Base-by-base conservation (phyloP, 768 basidiomycete genomes). In the Boletellus emodensis region DNA sequence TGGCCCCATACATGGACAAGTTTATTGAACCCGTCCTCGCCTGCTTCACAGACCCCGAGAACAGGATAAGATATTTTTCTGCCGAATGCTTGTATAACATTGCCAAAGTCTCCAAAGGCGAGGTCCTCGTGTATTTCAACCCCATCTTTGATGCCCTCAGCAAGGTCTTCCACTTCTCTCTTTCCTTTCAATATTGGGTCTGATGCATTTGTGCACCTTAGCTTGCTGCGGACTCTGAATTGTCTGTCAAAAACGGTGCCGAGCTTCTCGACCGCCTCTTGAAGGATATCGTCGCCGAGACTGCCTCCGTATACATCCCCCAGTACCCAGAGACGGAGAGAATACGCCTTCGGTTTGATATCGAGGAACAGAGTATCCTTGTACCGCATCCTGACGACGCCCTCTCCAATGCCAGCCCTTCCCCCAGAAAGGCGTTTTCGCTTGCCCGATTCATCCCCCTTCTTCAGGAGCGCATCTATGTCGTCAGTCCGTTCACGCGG, bases 71-170 rank as follows among this genome's bases (percentile, higher is more conserved):
- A 39, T 99, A 98, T 72, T 97, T 96, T 74, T 95, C 95, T 6
- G 94, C 93, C 22, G 96, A 99, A 66, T 95, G 94, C 63, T 72
- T 99, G 55, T 99, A 99, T 74, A 99, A 99, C 71, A 94, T 99
- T 56, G 91, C 90, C 24, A 92, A 94, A 69, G 94, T 96, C 14
- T 95, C 94, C 30, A 95, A 96, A 61, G 96, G 95, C 35, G 95
- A 97, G 68, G 86, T 98, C 30, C 73, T 99, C 50, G 83, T 97
- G 13, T 96, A 94, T 66, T 99, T 97, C 74, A 99, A 99, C 63
- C 93, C 94, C 50, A 92, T 98, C 48, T 99, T 99, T 60, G 96
- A 98, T 70, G 88, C 94, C 1, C 77, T 98, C 54, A 94, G 91
- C 76, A 98, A 97, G 77, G 95, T 94, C 61, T 80, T 61, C 20